Conservation (phyloP, 1,284 basidiomycete species). For the Hemileia vastatrix region DNA sequence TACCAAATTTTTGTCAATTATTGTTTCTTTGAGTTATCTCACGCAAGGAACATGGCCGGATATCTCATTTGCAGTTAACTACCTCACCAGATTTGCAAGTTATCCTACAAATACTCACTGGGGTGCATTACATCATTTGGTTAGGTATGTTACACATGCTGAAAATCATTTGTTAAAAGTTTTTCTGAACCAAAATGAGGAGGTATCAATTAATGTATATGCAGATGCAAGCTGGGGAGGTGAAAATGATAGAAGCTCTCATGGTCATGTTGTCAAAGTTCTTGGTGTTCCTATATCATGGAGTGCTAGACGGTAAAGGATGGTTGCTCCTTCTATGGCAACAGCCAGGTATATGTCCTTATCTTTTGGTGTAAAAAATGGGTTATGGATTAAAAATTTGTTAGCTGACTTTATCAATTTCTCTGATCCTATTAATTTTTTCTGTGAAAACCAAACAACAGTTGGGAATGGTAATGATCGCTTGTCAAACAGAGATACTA, state of each 20-base stretch:
- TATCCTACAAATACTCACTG: slow-evolving; percentile 1
- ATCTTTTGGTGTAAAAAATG: too few species aligned
- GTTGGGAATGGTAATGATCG: too few species aligned
- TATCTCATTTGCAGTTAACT: slow-evolving; percentile 1
- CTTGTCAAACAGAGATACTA: too few species aligned
- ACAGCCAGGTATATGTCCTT: too few species aligned
- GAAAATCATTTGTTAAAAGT: not conserved
- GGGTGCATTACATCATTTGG: not conserved
- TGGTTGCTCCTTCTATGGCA: not conserved
- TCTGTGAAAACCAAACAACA: too few species aligned
- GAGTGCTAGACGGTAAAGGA: not conserved
- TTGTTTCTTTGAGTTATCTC: not conserved
- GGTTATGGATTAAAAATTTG: too few species aligned
- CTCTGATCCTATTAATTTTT: too few species aligned
- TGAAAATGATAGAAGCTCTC: not conserved
- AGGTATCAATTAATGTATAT: not conserved
- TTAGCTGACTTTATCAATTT: too few species aligned
- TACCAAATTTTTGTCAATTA: not conserved
- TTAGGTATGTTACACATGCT: not conserved
- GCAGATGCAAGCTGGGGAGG: slow-evolving; percentile 7
- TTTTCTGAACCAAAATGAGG: not conserved
- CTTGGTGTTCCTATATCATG: not conserved
- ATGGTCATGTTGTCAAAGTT: not conserved
- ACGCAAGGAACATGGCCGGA: slow-evolving; percentile 6
- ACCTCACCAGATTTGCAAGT: not conserved